Percentiles rank a stretch among this genome's conserved stretches.
These are phyloP conservation scores for Phytophthora multivora DNA, from an alignment of 352 stramenopile species.

Conservation along the genomic window DNA sequence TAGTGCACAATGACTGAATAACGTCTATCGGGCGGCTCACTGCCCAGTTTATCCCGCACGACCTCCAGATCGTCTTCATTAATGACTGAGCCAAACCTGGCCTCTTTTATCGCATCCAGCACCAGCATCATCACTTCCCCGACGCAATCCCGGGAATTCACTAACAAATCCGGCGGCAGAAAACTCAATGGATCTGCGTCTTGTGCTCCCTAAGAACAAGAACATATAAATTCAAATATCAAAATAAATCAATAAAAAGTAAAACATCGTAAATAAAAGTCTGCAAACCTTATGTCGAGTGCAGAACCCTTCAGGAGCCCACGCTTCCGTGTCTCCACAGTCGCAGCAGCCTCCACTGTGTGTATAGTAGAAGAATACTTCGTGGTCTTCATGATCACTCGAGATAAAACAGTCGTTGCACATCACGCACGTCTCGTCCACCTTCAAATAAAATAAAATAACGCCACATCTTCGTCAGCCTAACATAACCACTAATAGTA, in stretches of 20 bases:
- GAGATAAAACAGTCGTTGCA: slow-evolving; percentile 98
- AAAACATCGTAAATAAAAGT: not conserved
- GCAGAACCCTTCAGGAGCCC: slow-evolving; percentile 95
- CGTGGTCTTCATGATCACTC: slow-evolving; percentile 93
- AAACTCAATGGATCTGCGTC: slow-evolving; percentile 68
- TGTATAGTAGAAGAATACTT: slow-evolving; percentile 95
- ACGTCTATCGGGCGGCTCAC: slow-evolving; percentile 61
- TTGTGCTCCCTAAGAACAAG: slow-evolving; percentile 58
- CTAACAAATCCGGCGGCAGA: slow-evolving; percentile 56
- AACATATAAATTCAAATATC: too few species aligned
- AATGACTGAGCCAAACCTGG: slow-evolving; percentile 60
- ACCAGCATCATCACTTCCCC: slow-evolving; percentile 73
- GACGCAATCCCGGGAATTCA: slow-evolving; percentile 66
- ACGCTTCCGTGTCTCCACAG: slow-evolving; percentile 97
- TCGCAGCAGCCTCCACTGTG: slow-evolving; percentile 97
- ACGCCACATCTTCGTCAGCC: slow-evolving; percentile 15
- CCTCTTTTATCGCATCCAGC: slow-evolving; percentile 66
- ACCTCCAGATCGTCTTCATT: slow-evolving; percentile 53
- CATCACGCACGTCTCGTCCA: slow-evolving; percentile 95
- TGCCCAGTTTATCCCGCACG: slow-evolving; percentile 51
- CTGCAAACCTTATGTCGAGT: slow-evolving; percentile 82
- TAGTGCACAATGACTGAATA: slow-evolving; percentile 93
- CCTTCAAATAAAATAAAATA: slow-evolving; percentile 54
- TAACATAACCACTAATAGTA: too few species aligned
- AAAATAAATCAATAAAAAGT: not conserved